Conservation (phyloP, 305 asterid species). For the Fraxinus paxiana region DNA sequence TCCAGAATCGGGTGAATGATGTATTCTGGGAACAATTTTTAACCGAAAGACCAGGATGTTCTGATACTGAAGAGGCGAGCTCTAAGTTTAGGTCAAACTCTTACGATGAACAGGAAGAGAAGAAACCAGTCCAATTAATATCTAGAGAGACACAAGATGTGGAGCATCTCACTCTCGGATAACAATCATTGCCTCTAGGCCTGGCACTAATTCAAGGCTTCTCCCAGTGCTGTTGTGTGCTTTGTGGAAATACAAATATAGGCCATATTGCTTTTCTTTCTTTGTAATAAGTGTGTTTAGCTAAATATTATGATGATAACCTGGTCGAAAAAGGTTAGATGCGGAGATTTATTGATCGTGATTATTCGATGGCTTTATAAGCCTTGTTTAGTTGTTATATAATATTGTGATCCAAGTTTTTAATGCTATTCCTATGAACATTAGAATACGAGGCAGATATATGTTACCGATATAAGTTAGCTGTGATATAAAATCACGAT, state of each 20-base stretch:
- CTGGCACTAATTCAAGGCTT: slow-evolving; percentile 1
- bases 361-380: background rate
- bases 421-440: background rate
- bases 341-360: background rate
- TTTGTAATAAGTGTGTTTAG: background rate
- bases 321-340: background rate
- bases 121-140: slow-evolving; percentile 42
- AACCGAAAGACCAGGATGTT: slow-evolving; percentile 80
- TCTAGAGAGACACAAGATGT: slow-evolving; percentile 47
- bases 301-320: background rate
- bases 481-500: background rate
- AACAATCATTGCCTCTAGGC: background rate
- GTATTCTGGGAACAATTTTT: slow-evolving; percentile 95
- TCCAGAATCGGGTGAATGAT: slow-evolving; percentile 64
- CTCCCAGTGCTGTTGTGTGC: background rate
- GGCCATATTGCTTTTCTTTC: background rate
- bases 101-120: slow-evolving; percentile 45
- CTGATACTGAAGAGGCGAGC: slow-evolving; percentile 72
- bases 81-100: slow-evolving; percentile 45
- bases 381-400: background rate
- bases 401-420: background rate
- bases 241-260: background rate
- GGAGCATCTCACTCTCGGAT: slow-evolving; percentile 66
- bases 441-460: background rate
- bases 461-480: background rate